Conservation (phyloP, 495 filamentous ascomycete genomes). For the Aspergillus bridgeri region DNA sequence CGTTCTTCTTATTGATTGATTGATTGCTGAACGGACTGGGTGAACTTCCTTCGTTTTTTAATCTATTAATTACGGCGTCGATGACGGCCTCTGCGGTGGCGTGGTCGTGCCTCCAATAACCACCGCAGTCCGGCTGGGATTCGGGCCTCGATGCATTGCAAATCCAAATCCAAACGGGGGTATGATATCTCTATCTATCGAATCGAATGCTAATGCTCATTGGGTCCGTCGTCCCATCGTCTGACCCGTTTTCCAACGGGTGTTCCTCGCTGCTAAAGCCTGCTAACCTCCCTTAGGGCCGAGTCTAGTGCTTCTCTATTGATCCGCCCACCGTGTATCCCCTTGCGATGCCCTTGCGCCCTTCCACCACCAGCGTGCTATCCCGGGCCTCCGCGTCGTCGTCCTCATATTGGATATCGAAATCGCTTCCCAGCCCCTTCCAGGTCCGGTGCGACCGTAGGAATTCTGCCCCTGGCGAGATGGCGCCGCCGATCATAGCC, state of each 20-base stretch:
- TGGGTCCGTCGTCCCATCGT: neutral
- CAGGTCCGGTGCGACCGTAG: conserved; percentile 79
- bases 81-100: neutral
- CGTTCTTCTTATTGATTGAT: neutral
- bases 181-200: neutral
- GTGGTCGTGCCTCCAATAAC: no score
- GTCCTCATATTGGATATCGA: conserved; percentile 61
- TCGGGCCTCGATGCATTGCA: neutral
- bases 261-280: neutral
- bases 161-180: neutral
- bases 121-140: no score
- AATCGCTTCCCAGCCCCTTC: conserved; percentile 90
- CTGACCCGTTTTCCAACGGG: neutral
- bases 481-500: conserved; percentile 69
- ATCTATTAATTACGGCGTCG: neutral
- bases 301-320: conserved; percentile 35
- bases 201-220: no score
- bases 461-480: conserved; percentile 90
- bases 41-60: neutral
- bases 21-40: neutral
- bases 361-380: conserved; percentile 67
- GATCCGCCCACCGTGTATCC: conserved; percentile 76
- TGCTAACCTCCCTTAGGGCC: neutral
- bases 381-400: conserved; percentile 29
- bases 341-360: conserved; percentile 82